Base-by-base conservation (phyloP, 2,329 filamentous ascomycete genomes). In the Botrytis tulipae region DNA sequence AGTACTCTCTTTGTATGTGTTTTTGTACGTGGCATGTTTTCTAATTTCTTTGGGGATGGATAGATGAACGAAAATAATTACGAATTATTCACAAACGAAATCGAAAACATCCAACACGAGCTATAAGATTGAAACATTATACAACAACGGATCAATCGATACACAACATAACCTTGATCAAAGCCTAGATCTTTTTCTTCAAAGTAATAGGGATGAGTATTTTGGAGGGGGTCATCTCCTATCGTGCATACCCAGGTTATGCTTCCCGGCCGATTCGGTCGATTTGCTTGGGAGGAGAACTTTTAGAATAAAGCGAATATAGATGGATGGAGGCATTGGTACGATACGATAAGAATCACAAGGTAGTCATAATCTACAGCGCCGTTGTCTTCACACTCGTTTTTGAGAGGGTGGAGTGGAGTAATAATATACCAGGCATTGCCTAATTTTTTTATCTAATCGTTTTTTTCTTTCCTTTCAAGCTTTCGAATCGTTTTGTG, bases 61-160 rank as follows among this genome's bases (percentile, higher is more conserved):
- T 29, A 82, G 80, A 79, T 82, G 78, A 78, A 76, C 40, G 80
- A 81, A 77, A 75, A 76, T 22, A 81, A 81, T 74, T 78, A 78
- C 57, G 78, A 73, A 72, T 73, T 79, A 22, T 82, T 82, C 73
- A 76, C 73, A 72, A 74, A 78, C n/a, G 80, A 82, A 74, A 79
- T 82, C 59, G 76, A 78, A 32, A 81, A 78, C 20, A 80, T 83
- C 46, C 79, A 84, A 78, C 78, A 77, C 51, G 78, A 80, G 73
- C 76, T 81, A 75, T 77, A 42, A 42, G 65, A 16, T 14, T 16
- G 35, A 57, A n/a, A 54, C 20, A 22, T 42, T 14, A 29, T 42
- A n/a, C 20, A 1, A 29, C 35, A 54, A 68, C 10, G 35, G 22
- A 54, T 2, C 35, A 40, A 22, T 48, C 16, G 35, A 57, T 54